Evolutionary conservation across 305 asterid species (phyloP), one percentile per base, ranked within the genome.

Genomic region (Petunia hybrid): DNA sequence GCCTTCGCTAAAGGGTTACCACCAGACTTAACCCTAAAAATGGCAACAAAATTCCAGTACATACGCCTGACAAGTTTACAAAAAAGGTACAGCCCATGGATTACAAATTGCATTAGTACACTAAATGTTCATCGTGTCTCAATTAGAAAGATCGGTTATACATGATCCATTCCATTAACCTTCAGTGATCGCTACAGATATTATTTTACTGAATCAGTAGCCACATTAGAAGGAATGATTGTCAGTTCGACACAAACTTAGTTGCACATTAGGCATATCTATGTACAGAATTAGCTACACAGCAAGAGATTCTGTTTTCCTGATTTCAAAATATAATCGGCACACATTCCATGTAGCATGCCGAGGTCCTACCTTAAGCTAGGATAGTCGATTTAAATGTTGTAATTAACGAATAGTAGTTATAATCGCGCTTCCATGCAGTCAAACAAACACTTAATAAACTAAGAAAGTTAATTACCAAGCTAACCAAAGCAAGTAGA

Each of bases 301-400:
- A 22, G 51, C 36, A 40, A 66, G 51, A 13, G 3, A 35, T 66
- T 40, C 35, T 8, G 7, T 67, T 67, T 41, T 67, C 55, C 74
- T n/a, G 53, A 66, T 42, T 41, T 13, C 35, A 7, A n/a, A 67
- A 67, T n/a, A 67, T n/a, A 67, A 41, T 51, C 36, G 74, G 7
- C 55, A 67, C 14, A 7, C 55, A 41, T 14, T 67, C 7, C n/a
- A 14, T 45, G 8, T 67, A 67, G 36, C 53, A n/a, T 7, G 74
- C 41, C 36, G n/a, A 41, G 41, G 36, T 67, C 41, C 74, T 67
- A 67, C 74, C 41, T 67, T 41, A 67, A 67, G 53, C 38, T 67
- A 2, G 6, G 38, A 9, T 67, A 46, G 53, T 67, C 41, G 55
- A 67, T 53, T 13, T 41, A 67, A 67, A 41, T 36, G 41, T 67